phyloP scores from a whole-genome alignment of 805 yeast species.

The Cyberlindnera xishuangbannaensis region DNA sequence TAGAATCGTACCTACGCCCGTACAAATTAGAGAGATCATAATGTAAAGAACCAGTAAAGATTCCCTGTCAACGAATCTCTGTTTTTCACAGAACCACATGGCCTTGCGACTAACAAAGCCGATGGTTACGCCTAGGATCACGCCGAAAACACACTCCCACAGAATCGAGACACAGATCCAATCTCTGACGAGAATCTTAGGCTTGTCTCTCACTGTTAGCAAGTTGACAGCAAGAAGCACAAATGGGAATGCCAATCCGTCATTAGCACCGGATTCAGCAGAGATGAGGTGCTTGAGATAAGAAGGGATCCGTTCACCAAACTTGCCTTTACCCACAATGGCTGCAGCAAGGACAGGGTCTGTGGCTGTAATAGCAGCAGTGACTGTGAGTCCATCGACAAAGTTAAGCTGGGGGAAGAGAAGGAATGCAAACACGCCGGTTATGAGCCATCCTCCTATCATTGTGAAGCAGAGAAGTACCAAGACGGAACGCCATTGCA shows the following conservation, averaged over 20 bases:
- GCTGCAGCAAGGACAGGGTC: slow-evolving; percentile 95
- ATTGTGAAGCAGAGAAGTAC: slow-evolving; percentile 76
- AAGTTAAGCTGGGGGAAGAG: slow-evolving; percentile 70
- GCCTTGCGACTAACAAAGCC: slow-evolving; percentile 68
- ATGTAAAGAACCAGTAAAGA: slow-evolving; percentile 81
- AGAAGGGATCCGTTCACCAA: slow-evolving; percentile 86
- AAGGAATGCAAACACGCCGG: slow-evolving; percentile 72
- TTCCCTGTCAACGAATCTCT: slow-evolving; percentile 73
- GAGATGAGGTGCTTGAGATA: slow-evolving; percentile 76
- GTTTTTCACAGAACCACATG: slow-evolving; percentile 66
- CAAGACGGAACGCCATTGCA: slow-evolving; percentile 72
- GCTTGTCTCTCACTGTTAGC: slow-evolving; percentile 57
- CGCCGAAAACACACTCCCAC: slow-evolving; percentile 79
- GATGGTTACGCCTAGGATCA: slow-evolving; percentile 61
- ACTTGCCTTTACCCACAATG: slow-evolving; percentile 89
- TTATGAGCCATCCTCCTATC: slow-evolving; percentile 84
- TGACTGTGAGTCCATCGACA: slow-evolving; percentile 62
- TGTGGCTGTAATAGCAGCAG: slow-evolving; percentile 90
- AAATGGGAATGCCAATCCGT: slow-evolving; percentile 94
- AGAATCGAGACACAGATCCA: slow-evolving; percentile 74
- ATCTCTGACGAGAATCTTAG: slow-evolving; percentile 64
- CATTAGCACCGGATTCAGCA: slow-evolving; percentile 87
- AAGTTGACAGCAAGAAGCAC: slow-evolving; percentile 64
- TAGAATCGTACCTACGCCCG: slow-evolving; percentile 81
- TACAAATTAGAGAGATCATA: slow-evolving; percentile 74